A percentile compares a stretch with the other conserved stretches of the same genome.
phyloP scores from a whole-genome alignment of 495 filamentous ascomycete genomes.

The Penicillium manginii region DNA sequence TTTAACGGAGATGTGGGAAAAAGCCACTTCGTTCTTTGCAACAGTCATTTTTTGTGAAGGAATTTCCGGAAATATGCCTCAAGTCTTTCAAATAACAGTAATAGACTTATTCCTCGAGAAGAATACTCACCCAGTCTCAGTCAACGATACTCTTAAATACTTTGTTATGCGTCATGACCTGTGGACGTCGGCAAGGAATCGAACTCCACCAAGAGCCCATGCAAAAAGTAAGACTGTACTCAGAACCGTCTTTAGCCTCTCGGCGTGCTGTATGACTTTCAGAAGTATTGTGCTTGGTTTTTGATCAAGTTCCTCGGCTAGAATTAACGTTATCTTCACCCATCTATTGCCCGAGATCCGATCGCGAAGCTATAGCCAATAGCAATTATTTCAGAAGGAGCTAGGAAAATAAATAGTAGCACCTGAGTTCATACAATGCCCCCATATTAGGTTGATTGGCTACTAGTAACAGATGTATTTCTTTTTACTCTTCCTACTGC shows the following conservation, averaged over 20 bases:
- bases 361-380: neutral
- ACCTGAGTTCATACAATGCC: neutral
- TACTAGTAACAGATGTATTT: neutral
- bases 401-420: neutral
- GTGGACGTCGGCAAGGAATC: neutral
- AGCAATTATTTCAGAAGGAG: neutral
- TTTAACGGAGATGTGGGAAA: conserved; percentile 6
- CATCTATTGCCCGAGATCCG: conserved; percentile 7
- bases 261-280: neutral
- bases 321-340: neutral
- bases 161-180: neutral
- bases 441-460: neutral
- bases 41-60: neutral
- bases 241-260: neutral
- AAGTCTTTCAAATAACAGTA: neutral
- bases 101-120: neutral
- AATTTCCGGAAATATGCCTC: neutral
- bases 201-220: neutral
- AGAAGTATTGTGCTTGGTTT: neutral
- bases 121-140: neutral
- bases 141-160: neutral
- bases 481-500: too few species aligned
- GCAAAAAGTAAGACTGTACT: neutral
- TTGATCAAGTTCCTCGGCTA: neutral
- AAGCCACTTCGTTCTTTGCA: neutral